Percentiles rank a stretch among this genome's conserved stretches.
These are phyloP conservation scores for Suillus decipiens DNA, from an alignment of 768 basidiomycete genomes.

Conservation along the genomic window DNA sequence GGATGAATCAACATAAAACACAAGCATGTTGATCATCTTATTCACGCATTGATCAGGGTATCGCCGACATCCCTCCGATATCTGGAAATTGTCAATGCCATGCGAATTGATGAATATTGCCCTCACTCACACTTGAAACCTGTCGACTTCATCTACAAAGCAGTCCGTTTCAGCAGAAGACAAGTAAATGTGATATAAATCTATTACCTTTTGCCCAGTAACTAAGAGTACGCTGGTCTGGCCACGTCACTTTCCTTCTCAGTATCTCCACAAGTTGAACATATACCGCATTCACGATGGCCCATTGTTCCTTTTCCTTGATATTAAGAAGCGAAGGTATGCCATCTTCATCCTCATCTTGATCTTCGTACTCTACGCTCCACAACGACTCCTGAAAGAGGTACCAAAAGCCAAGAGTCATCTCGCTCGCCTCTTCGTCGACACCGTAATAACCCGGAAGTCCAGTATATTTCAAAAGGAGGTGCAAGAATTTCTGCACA, in stretches of 20 bases:
- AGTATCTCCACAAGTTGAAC: constrained; percentile 72
- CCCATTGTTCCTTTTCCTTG: constrained; percentile 43
- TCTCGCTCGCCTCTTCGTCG: constrained; percentile 88
- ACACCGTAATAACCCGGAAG: constrained; percentile 74
- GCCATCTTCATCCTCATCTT: constrained; percentile 31
- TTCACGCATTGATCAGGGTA: constrained; percentile 85
- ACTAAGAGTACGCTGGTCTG: constrained; percentile 41
- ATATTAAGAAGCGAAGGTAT: constrained; percentile 18
- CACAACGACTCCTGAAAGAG: constrained; percentile 86
- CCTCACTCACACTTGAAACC: constrained; percentile 68
- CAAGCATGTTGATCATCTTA: constrained; percentile 10
- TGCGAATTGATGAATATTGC: background rate
- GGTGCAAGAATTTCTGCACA: constrained; percentile 68
- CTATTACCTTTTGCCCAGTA: constrained; percentile 71
- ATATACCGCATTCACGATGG: constrained; percentile 74
- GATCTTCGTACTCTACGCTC: constrained; percentile 57
- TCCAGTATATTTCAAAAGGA: constrained; percentile 75
- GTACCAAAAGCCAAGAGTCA: constrained; percentile 89
- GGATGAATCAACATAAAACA: constrained; percentile 14
- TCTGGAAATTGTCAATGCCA: constrained; percentile 36
- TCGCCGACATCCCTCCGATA: constrained; percentile 88
- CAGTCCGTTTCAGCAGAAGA: constrained; percentile 3
- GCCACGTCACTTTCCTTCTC: constrained; percentile 76
- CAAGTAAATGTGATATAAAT: background rate
- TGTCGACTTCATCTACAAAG: constrained; percentile 71